These are phyloP conservation scores for Sporothrix variecibatus DNA, from an alignment of 2,329 filamentous ascomycete species.

Conservation along the genomic window DNA sequence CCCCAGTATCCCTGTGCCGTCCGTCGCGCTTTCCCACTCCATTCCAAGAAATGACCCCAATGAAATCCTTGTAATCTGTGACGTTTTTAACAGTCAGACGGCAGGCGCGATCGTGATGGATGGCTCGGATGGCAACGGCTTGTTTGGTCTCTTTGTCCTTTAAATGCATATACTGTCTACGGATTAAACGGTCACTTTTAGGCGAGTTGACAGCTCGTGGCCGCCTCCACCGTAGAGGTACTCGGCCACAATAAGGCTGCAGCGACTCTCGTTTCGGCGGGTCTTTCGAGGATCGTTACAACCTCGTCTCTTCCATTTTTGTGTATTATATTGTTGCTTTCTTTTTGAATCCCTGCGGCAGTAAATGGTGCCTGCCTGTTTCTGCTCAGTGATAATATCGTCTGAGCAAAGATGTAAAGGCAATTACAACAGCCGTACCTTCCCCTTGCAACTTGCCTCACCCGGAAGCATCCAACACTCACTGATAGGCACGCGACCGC, in stretches of 20 bases:
- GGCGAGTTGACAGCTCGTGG: neutral
- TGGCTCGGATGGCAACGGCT: neutral
- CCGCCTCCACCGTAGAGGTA: neutral
- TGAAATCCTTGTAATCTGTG: neutral
- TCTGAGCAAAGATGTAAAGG: neutral
- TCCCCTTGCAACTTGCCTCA: neutral
- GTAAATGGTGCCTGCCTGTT: no score
- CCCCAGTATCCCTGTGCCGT: neutral
- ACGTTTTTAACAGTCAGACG: neutral
- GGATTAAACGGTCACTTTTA: neutral
- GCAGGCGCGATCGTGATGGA: neutral
- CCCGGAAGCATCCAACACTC: neutral
- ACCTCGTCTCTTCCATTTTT: neutral
- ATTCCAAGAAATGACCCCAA: constrained; percentile 3
- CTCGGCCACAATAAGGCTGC: neutral
- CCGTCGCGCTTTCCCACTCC: constrained; percentile 5
- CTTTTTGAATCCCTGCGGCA: neutral
- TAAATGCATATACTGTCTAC: neutral
- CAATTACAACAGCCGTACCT: neutral
- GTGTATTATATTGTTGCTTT: neutral
- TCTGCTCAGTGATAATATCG: neutral
- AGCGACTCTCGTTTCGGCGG: neutral
- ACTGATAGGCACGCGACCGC: neutral
- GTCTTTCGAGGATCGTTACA: neutral
- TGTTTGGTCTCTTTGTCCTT: neutral